A percentile compares a stretch with the other conserved stretches of the same genome.
Evolutionary conservation across 331 rosid species (phyloP).

Genomic region (Rosa hybrid): DNA sequence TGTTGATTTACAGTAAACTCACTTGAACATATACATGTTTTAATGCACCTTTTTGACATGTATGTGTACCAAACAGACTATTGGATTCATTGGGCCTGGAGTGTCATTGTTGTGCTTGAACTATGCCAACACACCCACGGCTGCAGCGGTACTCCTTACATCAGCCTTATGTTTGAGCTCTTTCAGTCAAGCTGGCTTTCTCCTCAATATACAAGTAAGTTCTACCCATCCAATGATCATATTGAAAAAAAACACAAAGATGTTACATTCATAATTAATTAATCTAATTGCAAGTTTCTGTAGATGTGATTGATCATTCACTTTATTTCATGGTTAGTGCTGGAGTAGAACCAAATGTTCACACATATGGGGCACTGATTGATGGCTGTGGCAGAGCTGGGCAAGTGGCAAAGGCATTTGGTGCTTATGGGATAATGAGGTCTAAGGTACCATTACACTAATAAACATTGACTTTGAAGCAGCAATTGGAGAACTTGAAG

Average conservation of each 20-base stretch:
- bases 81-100: conserved; percentile 90
- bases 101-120: conserved; percentile 74
- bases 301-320: too few relatives aligned
- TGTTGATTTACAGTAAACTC: background rate
- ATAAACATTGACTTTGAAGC: background rate
- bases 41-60: conserved; percentile 17
- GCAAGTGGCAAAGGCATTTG: conserved; percentile 98
- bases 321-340: conserved; percentile 64
- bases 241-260: background rate
- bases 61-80: conserved; percentile 50
- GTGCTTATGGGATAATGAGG: conserved; percentile 96
- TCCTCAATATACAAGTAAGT: conserved; percentile 90
- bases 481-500: too few relatives aligned
- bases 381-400: conserved; percentile 99
- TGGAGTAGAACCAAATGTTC: conserved; percentile 85
- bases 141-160: conserved; percentile 69
- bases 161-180: conserved; percentile 86
- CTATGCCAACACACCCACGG: conserved; percentile 61
- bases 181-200: conserved; percentile 94
- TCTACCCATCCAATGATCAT: conserved; percentile 10
- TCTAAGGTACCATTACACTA: conserved; percentile 72
- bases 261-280: too few relatives aligned
- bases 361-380: conserved; percentile 93
- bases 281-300: too few relatives aligned
- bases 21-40: background rate